These are phyloP conservation scores for Globisporangium megalacanthum DNA, from an alignment of 352 stramenopile genomes.

Conservation along the genomic window DNA sequence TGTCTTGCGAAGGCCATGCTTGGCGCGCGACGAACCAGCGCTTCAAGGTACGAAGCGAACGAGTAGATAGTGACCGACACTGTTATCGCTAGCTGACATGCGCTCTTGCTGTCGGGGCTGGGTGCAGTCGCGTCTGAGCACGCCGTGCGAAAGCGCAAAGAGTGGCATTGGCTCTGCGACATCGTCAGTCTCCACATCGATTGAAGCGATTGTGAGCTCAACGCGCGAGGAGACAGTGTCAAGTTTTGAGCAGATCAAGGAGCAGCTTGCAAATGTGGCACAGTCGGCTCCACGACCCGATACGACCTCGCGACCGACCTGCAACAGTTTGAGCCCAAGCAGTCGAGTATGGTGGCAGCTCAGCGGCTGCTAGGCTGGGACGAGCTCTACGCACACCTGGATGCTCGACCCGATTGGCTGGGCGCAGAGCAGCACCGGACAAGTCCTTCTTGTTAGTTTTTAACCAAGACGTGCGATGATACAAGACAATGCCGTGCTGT, in stretches of 20 bases:
- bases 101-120: too few relatives aligned
- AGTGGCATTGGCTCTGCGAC: constrained; percentile 29
- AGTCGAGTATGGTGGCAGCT: constrained; percentile 57
- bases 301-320: constrained; percentile 82
- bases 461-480: too few relatives aligned
- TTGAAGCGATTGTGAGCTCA: constrained; percentile 58
- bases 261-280: constrained; percentile 47
- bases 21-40: too few relatives aligned
- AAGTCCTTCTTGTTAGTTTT: too few relatives aligned
- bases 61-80: too few relatives aligned
- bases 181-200: constrained; percentile 47
- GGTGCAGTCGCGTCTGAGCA: not conserved
- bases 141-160: constrained; percentile 35
- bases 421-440: too few relatives aligned
- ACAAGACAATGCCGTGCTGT: too few relatives aligned
- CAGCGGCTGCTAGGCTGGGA: constrained; percentile 50
- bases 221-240: constrained; percentile 46
- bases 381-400: too few relatives aligned
- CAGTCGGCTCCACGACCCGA: too few relatives aligned
- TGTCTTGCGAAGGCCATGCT: too few relatives aligned
- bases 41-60: constrained; percentile 15
- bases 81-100: too few relatives aligned
- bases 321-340: constrained; percentile 74
- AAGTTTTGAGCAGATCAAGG: constrained; percentile 54
- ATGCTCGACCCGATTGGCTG: too few relatives aligned